A percentile compares a stretch with the other conserved stretches of the same genome.
Conservation (phyloP, 768 basidiomycete genomes). For the Tylopilus sp. region DNA sequence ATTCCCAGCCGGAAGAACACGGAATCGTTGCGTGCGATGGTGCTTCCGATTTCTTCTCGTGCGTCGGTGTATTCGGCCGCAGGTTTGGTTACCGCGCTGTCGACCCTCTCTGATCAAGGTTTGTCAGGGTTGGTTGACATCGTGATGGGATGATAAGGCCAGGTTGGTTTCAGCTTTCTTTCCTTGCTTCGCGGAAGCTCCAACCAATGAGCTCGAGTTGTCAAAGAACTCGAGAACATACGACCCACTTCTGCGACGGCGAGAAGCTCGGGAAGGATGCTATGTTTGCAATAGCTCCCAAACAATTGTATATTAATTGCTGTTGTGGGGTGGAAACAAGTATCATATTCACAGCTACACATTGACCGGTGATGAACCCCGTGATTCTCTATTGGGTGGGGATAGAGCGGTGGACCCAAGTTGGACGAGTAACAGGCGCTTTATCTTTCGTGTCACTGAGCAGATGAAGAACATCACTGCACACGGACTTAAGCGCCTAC, state of each 20-base stretch:
- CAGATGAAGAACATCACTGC: slow-evolving; percentile 4
- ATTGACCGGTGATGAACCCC: slow-evolving; percentile 1
- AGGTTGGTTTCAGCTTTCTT: not conserved
- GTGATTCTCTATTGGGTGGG: not conserved
- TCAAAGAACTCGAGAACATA: not conserved
- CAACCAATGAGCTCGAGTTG: not conserved
- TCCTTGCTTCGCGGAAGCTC: slow-evolving; percentile 25
- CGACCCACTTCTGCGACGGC: not conserved
- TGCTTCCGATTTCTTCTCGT: not conserved
- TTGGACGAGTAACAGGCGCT: not conserved
- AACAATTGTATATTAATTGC: not conserved
- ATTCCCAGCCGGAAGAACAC: slow-evolving; percentile 4
- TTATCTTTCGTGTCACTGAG: not conserved
- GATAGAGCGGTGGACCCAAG: not conserved
- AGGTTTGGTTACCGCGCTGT: slow-evolving; percentile 1
- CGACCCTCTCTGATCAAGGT: slow-evolving; percentile 1
- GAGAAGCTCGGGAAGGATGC: not conserved
- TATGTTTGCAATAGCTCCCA: slow-evolving; percentile 1
- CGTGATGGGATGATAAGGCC: slow-evolving; percentile 8
- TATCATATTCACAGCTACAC: not conserved
- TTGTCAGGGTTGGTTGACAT: slow-evolving; percentile 6
- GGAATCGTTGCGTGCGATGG: not conserved
- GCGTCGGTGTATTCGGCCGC: slow-evolving; percentile 8
- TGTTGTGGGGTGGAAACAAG: not conserved
- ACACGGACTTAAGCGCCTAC: slow-evolving; percentile 11